phyloP scores from a whole-genome alignment of 352 stramenopile genomes.

The Lagenidium giganteum region DNA sequence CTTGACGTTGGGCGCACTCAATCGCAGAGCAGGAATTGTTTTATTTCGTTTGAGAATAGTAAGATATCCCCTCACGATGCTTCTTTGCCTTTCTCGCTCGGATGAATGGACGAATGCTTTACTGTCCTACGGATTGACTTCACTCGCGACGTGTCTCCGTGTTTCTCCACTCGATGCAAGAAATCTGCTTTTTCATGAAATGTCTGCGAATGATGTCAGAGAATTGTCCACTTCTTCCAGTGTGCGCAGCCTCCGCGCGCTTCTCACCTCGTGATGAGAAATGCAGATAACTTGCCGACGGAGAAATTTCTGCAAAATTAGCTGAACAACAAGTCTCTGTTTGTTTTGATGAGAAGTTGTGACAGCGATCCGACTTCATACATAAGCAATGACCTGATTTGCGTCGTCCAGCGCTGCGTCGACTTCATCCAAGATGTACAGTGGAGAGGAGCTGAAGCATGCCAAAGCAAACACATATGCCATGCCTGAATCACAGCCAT shows the following conservation, averaged over 20 bases:
- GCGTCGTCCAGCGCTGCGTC: slow-evolving; percentile 35
- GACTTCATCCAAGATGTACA: slow-evolving; percentile 40
- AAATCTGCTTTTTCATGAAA: no score
- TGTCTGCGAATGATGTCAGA: no score
- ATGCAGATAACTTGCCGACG: slow-evolving; percentile 39
- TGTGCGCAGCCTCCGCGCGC: neutral
- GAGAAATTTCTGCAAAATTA: slow-evolving; percentile 23
- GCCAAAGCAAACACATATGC: slow-evolving; percentile 35
- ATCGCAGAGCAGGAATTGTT: no score
- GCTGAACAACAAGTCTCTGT: slow-evolving; percentile 20
- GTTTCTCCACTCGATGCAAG: no score
- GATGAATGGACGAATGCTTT: no score
- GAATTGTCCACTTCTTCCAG: no score
- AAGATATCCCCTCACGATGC: neutral
- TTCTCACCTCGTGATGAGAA: slow-evolving; percentile 28
- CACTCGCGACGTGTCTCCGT: no score
- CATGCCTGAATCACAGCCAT: slow-evolving; percentile 16
- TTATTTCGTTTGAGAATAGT: no score
- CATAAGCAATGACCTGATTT: slow-evolving; percentile 22
- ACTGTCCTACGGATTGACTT: no score
- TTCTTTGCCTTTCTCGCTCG: neutral
- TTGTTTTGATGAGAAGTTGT: neutral
- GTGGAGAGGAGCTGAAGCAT: slow-evolving; percentile 25
- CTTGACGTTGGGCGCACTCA: no score
- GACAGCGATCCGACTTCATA: neutral